Evolutionary conservation across 768 basidiomycete species (phyloP).

Genomic region (Lentinula detonsa): DNA sequence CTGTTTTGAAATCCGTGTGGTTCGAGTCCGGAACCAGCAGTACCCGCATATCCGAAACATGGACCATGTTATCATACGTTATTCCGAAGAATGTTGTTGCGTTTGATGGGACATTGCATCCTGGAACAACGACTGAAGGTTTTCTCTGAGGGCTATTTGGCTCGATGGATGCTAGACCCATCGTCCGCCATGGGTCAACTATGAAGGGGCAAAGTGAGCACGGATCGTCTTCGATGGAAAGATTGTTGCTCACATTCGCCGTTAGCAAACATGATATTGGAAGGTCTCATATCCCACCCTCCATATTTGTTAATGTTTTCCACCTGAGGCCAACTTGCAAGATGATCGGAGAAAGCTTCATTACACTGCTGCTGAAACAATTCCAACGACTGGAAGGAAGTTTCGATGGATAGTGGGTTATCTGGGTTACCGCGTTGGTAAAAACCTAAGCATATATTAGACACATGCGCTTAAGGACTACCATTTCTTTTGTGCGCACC

Average conservation of each 20-base stretch:
- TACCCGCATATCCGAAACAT: conserved; percentile 43
- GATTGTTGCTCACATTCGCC: conserved; percentile 34
- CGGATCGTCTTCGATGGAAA: too few species aligned
- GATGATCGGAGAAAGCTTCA: conserved; percentile 28
- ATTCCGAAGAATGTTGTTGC: conserved; percentile 37
- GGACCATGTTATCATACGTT: conserved; percentile 41
- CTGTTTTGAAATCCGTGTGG: conserved; percentile 40
- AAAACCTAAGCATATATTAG: conserved; percentile 23
- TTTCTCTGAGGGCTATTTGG: conserved; percentile 35
- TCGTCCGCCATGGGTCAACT: conserved; percentile 50
- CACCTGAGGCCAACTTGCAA: conserved; percentile 35
- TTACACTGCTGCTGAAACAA: conserved; percentile 41
- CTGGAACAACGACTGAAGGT: conserved; percentile 33
- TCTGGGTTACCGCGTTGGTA: conserved; percentile 41
- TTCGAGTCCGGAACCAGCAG: conserved; percentile 40
- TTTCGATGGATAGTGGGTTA: conserved; percentile 42
- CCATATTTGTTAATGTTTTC: conserved; percentile 43
- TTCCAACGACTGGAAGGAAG: conserved; percentile 37
- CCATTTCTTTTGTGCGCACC: conserved; percentile 18
- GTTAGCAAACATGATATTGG: conserved; percentile 42
- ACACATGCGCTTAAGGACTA: neutral
- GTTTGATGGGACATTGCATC: conserved; percentile 31
- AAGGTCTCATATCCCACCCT: conserved; percentile 45
- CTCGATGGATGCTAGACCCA: conserved; percentile 46
- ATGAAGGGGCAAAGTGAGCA: neutral